Evolutionary conservation across 441 rosid species (phyloP).

Genomic region (Populus trichocarpa): DNA sequence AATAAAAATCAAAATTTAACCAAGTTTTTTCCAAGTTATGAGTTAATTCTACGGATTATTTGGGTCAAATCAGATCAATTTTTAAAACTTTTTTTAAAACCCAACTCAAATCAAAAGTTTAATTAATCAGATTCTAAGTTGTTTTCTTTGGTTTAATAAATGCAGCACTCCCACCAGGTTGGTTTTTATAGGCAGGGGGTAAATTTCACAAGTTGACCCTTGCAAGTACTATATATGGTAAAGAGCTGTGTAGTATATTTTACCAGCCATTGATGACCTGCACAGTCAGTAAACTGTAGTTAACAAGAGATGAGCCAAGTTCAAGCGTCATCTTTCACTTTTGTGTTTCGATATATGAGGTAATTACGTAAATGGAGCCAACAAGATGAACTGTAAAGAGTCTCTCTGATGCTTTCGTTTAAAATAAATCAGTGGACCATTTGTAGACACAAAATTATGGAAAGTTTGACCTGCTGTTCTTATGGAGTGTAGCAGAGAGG

Average conservation of each 20-base stretch:
- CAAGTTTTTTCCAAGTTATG: no score
- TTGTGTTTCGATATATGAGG: not conserved
- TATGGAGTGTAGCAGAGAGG: not conserved
- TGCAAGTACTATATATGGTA: not conserved
- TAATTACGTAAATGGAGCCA: not conserved
- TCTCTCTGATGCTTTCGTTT: not conserved
- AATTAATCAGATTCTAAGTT: no score
- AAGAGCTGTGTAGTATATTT: not conserved
- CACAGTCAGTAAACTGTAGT: not conserved
- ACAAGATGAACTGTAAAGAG: slow-evolving; percentile 16
- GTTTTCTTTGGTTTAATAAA: fast-evolving
- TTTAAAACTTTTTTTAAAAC: no score
- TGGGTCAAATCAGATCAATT: fast-evolving
- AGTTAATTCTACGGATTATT: fast-evolving
- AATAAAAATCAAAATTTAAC: no score
- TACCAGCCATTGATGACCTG: no score
- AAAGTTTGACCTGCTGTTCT: slow-evolving; percentile 12
- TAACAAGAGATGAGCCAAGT: not conserved
- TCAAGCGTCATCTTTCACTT: not conserved
- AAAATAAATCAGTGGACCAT: not conserved
- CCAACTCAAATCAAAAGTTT: fast-evolving
- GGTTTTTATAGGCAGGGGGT: no score
- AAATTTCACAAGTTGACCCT: not conserved
- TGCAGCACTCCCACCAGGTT: no score
- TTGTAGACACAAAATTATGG: slow-evolving; percentile 5